phyloP scores from a whole-genome alignment of 805 yeast genomes.

The Candida methanosorbosa region DNA sequence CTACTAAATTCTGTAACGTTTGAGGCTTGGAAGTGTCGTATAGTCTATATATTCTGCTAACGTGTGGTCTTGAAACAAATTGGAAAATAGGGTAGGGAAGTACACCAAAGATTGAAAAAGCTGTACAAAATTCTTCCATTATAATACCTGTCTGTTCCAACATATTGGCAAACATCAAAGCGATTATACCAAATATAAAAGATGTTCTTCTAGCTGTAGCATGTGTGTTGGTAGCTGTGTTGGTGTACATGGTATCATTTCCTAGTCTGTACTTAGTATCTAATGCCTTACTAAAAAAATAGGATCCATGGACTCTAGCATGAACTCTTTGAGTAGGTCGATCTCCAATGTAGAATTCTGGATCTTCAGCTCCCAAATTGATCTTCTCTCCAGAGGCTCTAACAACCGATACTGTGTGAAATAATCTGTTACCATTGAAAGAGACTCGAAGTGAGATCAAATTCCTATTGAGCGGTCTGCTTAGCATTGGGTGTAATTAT shows the following conservation, averaged over 20 bases:
- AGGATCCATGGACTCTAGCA: constrained; percentile 22
- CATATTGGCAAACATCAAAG: constrained; percentile 54
- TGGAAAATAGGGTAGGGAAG: constrained; percentile 51
- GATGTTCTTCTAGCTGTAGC: constrained; percentile 55
- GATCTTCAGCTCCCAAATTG: constrained; percentile 19
- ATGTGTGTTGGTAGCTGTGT: constrained; percentile 54
- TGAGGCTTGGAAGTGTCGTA: constrained; percentile 58
- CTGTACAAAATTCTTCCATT: constrained; percentile 36
- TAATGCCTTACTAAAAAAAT: constrained; percentile 24
- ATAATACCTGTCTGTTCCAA: constrained; percentile 46
- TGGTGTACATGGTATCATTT: constrained; percentile 53
- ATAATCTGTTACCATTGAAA: too few species aligned
- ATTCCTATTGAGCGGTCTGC: too few species aligned
- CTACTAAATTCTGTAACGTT: constrained; percentile 49
- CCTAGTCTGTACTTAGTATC: constrained; percentile 46
- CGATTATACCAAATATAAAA: constrained; percentile 51
- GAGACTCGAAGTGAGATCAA: too few species aligned
- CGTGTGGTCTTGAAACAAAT: constrained; percentile 56
- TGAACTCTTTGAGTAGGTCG: too few species aligned
- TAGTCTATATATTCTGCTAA: constrained; percentile 60
- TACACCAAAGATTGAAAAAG: constrained; percentile 32
- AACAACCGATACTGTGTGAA: too few species aligned
- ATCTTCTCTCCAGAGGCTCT: too few species aligned
- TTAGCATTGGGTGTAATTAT: too few species aligned
- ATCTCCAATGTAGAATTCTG: constrained; percentile 13